Percentiles rank a stretch among this genome's conserved stretches.
Evolutionary conservation across 495 filamentous ascomycete species (phyloP).

Genomic region (Annulohypoxylon stygium): DNA sequence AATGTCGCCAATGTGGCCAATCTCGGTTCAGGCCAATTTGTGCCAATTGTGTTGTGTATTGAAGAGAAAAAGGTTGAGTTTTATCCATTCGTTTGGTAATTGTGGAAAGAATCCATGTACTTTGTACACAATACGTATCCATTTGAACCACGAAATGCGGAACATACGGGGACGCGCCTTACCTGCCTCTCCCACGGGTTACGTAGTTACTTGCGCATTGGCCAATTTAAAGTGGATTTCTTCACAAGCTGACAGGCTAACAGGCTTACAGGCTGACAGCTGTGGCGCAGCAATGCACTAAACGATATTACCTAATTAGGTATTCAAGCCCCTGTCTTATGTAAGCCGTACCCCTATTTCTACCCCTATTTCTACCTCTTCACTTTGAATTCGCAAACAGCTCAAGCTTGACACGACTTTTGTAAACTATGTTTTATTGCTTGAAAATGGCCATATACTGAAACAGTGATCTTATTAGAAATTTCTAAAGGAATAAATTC

Average conservation of each 20-base stretch:
- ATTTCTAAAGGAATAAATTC: no score
- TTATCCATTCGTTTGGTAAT: slow-evolving; percentile 10
- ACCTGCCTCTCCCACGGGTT: neutral
- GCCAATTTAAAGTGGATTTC: neutral
- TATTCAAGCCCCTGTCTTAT: neutral
- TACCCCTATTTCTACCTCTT: neutral
- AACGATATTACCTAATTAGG: neutral
- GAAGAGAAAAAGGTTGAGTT: neutral
- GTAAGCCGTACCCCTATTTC: neutral
- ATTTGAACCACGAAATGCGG: neutral
- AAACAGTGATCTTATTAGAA: no score
- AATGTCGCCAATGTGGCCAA: neutral
- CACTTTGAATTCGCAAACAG: neutral
- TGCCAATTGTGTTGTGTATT: neutral
- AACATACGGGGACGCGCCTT: slow-evolving; percentile 17
- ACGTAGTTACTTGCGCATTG: slow-evolving; percentile 1
- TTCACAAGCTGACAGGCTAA: slow-evolving; percentile 3
- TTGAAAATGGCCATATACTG: no score
- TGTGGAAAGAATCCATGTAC: slow-evolving; percentile 8
- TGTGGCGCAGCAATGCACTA: neutral
- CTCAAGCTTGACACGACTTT: neutral
- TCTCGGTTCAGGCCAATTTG: slow-evolving; percentile 17
- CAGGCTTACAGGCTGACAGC: neutral
- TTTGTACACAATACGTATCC: neutral
- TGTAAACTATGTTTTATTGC: no score